These are phyloP conservation scores for Nannizzia gypsea DNA, from an alignment of 2,329 filamentous ascomycete species.

Conservation along the genomic window DNA sequence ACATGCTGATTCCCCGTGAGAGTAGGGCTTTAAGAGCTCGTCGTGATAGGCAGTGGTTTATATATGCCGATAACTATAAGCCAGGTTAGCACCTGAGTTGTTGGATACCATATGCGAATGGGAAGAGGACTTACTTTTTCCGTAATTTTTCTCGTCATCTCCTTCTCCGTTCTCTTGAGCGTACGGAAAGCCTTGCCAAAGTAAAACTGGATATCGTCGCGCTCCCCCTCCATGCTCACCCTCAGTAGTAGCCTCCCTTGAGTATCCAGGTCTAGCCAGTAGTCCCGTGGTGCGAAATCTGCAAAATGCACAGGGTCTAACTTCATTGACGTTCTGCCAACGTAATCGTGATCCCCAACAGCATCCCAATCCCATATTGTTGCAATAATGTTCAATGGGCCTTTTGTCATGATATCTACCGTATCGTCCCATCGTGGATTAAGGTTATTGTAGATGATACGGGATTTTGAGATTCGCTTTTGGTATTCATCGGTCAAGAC, in stretches of 20 bases:
- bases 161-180: constrained; percentile 86
- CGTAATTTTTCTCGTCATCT: constrained; percentile 96
- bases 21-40: constrained; percentile 66
- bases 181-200: constrained; percentile 95
- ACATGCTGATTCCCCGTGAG: constrained; percentile 58
- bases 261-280: constrained; percentile 94
- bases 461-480: constrained; percentile 87
- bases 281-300: constrained; percentile 89
- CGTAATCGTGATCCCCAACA: constrained; percentile 93
- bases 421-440: constrained; percentile 97
- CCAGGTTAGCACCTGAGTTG: constrained; percentile 8
- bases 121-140: constrained; percentile 59
- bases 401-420: constrained; percentile 86
- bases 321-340: constrained; percentile 91
- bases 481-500: constrained; percentile 96
- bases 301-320: constrained; percentile 96
- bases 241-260: constrained; percentile 80
- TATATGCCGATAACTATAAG: constrained; percentile 71
- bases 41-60: constrained; percentile 74
- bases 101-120: not conserved
- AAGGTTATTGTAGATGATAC: constrained; percentile 77
- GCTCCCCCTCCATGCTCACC: constrained; percentile 96
- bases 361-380: constrained; percentile 99
- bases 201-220: constrained; percentile 96
- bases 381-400: constrained; percentile 84